Percentiles rank a stretch among this genome's conserved stretches.
Evolutionary conservation across 257 asterid genomes (phyloP).

Genomic region (Ilex aquifolium): DNA sequence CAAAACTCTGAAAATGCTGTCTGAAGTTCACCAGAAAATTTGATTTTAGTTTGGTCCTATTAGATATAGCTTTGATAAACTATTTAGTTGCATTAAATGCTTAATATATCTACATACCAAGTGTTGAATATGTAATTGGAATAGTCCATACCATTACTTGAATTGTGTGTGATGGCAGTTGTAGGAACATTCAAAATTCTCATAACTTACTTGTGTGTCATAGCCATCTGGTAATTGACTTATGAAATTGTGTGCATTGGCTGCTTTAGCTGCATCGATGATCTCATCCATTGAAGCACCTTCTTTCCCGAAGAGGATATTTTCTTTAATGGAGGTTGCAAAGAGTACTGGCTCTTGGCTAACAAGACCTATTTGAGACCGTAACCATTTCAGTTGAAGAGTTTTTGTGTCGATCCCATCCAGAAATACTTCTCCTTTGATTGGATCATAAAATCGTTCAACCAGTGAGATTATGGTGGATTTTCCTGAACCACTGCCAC

Average conservation of each 20-base stretch:
- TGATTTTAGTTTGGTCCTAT: too few species aligned
- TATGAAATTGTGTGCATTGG: not conserved
- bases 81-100: too few species aligned
- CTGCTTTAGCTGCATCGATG: not conserved
- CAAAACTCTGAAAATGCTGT: too few species aligned
- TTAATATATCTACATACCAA: too few species aligned
- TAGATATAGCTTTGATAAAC: too few species aligned
- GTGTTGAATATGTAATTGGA: too few species aligned
- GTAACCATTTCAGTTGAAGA: constrained; percentile 61
- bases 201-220: not conserved
- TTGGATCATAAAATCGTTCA: constrained; percentile 70
- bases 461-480: constrained; percentile 60
- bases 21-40: too few species aligned
- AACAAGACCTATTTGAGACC: constrained; percentile 70
- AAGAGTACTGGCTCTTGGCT: constrained; percentile 76
- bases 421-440: constrained; percentile 49
- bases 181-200: not conserved
- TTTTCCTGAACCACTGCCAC: constrained; percentile 83
- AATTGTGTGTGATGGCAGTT: too few species aligned
- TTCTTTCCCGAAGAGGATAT: constrained; percentile 62
- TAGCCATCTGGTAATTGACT: not conserved
- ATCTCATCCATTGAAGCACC: constrained; percentile 7
- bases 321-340: constrained; percentile 65
- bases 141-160: too few species aligned
- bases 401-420: constrained; percentile 49